These are phyloP conservation scores for Geum urbanum DNA, from an alignment of 306 rosid genomes.

Conservation along the genomic window DNA sequence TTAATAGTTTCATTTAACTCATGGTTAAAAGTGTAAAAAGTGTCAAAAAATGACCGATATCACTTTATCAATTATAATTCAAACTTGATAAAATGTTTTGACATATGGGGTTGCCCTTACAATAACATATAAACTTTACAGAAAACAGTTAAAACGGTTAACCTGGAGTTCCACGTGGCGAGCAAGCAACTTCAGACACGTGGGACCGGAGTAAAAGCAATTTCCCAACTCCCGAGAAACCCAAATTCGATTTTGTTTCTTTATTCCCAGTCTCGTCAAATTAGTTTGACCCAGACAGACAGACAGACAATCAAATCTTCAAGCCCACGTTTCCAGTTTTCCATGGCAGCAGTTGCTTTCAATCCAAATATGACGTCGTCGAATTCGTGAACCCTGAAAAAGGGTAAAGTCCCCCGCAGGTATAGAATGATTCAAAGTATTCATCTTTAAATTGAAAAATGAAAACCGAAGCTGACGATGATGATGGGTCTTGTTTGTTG, in stretches of 20 bases:
- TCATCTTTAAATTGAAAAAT: slow-evolving; percentile 38
- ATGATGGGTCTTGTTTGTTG: slow-evolving; percentile 12
- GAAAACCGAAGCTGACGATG: slow-evolving; percentile 26
- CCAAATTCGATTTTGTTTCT: not conserved
- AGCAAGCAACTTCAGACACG: slow-evolving; percentile 2
- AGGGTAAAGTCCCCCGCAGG: not conserved
- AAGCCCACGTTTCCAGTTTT: slow-evolving; percentile 18
- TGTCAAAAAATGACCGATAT: no score
- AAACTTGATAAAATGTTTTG: no score
- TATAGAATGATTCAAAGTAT: slow-evolving; percentile 25
- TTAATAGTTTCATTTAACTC: no score
- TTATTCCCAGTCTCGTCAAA: slow-evolving; percentile 24
- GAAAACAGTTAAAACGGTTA: slow-evolving; percentile 31
- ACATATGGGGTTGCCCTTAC: no score
- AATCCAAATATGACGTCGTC: slow-evolving; percentile 8
- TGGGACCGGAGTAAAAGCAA: slow-evolving; percentile 32
- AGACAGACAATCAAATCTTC: slow-evolving; percentile 25
- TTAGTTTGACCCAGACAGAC: slow-evolving; percentile 2
- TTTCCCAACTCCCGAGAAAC: slow-evolving; percentile 11
- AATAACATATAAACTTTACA: slow-evolving; percentile 15
- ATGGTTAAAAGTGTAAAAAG: no score
- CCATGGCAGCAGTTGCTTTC: not conserved
- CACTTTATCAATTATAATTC: no score
- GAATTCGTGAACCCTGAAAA: not conserved
- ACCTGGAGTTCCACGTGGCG: slow-evolving; percentile 41